Percentiles rank a stretch among this genome's conserved stretches.
These are phyloP conservation scores for Anisodus tanguticus DNA, from an alignment of 257 asterid species.

Conservation along the genomic window DNA sequence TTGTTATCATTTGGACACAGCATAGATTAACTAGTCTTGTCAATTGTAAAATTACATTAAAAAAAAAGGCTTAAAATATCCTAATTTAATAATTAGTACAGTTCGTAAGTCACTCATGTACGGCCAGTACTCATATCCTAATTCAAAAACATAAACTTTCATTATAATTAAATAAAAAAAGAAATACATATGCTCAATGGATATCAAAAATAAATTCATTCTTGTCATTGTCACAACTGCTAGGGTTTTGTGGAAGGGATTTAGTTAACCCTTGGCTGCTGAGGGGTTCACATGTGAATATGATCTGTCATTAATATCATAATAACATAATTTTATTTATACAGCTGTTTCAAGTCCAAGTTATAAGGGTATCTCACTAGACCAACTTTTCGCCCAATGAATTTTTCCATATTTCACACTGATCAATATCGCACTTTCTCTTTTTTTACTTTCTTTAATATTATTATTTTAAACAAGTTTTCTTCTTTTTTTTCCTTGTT, in stretches of 20 bases:
- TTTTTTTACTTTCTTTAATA: background rate
- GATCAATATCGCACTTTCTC: background rate
- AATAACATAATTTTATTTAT: background rate
- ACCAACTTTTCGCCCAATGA: constrained; percentile 33
- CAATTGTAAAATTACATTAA: background rate
- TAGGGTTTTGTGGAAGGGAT: background rate
- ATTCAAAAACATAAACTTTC: background rate
- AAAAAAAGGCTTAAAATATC: background rate
- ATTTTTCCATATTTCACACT: constrained; percentile 30
- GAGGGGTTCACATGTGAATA: constrained; percentile 35
- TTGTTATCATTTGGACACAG: background rate
- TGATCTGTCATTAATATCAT: constrained; percentile 39
- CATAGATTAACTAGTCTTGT: background rate
- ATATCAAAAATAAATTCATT: too few species aligned
- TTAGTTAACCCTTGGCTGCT: constrained; percentile 15
- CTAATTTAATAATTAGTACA: background rate
- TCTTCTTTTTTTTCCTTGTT: background rate
- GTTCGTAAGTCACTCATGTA: background rate
- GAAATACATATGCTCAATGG: background rate
- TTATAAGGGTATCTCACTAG: background rate
- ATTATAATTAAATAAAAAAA: background rate
- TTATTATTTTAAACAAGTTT: background rate
- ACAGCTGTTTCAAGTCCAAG: constrained; percentile 37
- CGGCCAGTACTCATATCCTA: constrained; percentile 21
- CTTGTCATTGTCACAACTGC: background rate